Base-by-base conservation (phyloP, 1,284 basidiomycete genomes). In the Cryptococcus deneoformans region DNA sequence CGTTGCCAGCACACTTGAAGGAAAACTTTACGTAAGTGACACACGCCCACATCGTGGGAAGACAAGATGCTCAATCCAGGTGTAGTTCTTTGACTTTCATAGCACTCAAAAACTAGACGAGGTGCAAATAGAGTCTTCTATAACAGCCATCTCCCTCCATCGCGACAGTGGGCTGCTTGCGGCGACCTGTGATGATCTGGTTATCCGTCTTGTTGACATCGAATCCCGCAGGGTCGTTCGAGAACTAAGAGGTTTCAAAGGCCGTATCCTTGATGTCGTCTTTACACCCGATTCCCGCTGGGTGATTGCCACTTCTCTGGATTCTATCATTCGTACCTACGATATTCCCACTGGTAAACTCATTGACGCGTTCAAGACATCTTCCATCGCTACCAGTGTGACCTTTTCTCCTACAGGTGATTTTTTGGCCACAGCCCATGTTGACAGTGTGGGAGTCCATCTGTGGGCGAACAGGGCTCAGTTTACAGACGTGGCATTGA, bases 401-500 rank as follows among this genome's bases (percentile, higher is more conserved):
- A 84, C 90, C 0, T 96, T 99, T 74, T 97, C 92, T 0, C 96
- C 96, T 0, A 89, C 92, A 0, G 89, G 89, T 58, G 96, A 99
- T 76, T 99, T 99, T 99, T 78, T 99, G 56, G 96, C 96, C 0
- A 96, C 94, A 2, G 83, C 91, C 0, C 96, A 99, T 75, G 87
- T 95, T 3, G 94, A 96, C 70, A 92, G 87, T 58, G 87, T 97
- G 46, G 96, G 94, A 5, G 84, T 99, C 5, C 94, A 89, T 73
- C 83, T 99, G 11, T 99, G 96, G 93, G 92, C 93, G 20, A 99
- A 99, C 77, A 87, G 92, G 56, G 90, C 93, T 14, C 95, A 97
- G 71, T 98, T 94, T 74, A 79, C 86, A 0, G 89, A 95, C 56
- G 84, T 97, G 8, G 83, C 92, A 1, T 85, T 96, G 71, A 86